A percentile compares a stretch with the other conserved stretches of the same genome.
These are phyloP conservation scores for Kodamaea hsintzibuensis DNA, from an alignment of 805 yeast species.

Conservation along the genomic window DNA sequence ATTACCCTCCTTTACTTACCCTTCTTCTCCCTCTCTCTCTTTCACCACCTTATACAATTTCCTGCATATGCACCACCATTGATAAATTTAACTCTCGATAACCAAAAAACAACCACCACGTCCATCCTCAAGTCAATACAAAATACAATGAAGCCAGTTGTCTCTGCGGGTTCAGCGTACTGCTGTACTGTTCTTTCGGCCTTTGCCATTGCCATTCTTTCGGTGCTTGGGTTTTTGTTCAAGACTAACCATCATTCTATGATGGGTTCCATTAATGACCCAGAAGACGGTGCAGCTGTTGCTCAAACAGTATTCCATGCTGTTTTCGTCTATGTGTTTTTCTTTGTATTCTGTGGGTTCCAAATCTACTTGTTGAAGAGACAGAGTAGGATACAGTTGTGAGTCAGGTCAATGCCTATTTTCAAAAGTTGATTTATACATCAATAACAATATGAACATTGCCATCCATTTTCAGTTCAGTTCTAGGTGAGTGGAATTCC, in stretches of 20 bases:
- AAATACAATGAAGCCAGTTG: slow-evolving; percentile 44
- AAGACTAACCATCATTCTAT: slow-evolving; percentile 80
- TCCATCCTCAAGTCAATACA: background rate
- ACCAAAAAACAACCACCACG: background rate
- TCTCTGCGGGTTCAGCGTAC: slow-evolving; percentile 80
- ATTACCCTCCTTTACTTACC: background rate
- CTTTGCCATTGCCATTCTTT: slow-evolving; percentile 84
- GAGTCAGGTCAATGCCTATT: too few relatives aligned
- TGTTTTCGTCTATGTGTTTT: slow-evolving; percentile 74
- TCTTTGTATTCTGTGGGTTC: slow-evolving; percentile 87
- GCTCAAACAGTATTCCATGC: slow-evolving; percentile 91
- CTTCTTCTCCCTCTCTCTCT: background rate
- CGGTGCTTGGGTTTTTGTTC: slow-evolving; percentile 83
- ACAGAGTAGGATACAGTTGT: slow-evolving; percentile 60
- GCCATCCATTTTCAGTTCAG: background rate
- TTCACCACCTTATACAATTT: background rate
- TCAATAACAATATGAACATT: background rate
- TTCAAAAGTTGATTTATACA: background rate
- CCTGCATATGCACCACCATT: background rate
- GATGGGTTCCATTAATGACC: slow-evolving; percentile 90
- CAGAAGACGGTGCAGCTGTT: slow-evolving; percentile 91
- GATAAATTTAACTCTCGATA: background rate
- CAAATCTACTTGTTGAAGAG: slow-evolving; percentile 69
- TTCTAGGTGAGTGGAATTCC: background rate
- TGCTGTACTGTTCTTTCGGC: slow-evolving; percentile 92